Conservation (phyloP, 2,329 filamentous ascomycete genomes). For the Rosellinia necatrix region DNA sequence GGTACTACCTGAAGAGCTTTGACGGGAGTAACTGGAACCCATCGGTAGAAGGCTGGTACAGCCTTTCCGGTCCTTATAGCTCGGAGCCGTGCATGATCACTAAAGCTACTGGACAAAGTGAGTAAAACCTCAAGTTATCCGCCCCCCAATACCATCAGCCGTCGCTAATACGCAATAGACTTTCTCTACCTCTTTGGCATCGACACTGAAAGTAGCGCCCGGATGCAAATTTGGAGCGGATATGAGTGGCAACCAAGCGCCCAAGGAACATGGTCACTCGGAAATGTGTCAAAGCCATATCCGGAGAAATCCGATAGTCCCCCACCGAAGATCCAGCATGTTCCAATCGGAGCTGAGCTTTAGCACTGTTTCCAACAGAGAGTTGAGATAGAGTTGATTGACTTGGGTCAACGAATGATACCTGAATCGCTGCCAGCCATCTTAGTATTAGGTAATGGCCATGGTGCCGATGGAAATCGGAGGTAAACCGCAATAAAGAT, state of each 20-base stretch:
- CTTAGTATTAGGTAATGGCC: no score
- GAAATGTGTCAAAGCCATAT: conserved; percentile 22
- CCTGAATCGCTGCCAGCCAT: no score
- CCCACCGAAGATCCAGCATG: neutral
- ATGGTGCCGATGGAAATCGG: no score
- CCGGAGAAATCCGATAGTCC: neutral
- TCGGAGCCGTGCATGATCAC: conserved; percentile 27
- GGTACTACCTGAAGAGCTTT: conserved; percentile 27
- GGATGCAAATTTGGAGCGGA: conserved; percentile 31
- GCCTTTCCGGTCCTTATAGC: conserved; percentile 25
- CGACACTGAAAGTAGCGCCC: conserved; percentile 2
- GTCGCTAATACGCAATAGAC: conserved; percentile 11
- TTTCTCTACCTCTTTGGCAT: conserved; percentile 31
- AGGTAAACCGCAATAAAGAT: no score
- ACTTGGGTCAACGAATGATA: no score
- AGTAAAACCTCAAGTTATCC: neutral
- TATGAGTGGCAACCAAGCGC: conserved; percentile 28
- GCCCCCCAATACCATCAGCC: neutral
- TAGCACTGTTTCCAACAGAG: neutral
- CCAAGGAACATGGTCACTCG: conserved; percentile 27
- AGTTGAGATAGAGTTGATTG: no score
- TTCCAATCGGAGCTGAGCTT: neutral
- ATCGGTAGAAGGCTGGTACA: conserved; percentile 19
- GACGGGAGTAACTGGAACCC: conserved; percentile 29
- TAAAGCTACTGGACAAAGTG: conserved; percentile 21